A percentile compares a stretch with the other conserved stretches of the same genome.
These are phyloP conservation scores for Dalbergia cochinchinensis DNA, from an alignment of 306 rosid species.

Conservation along the genomic window DNA sequence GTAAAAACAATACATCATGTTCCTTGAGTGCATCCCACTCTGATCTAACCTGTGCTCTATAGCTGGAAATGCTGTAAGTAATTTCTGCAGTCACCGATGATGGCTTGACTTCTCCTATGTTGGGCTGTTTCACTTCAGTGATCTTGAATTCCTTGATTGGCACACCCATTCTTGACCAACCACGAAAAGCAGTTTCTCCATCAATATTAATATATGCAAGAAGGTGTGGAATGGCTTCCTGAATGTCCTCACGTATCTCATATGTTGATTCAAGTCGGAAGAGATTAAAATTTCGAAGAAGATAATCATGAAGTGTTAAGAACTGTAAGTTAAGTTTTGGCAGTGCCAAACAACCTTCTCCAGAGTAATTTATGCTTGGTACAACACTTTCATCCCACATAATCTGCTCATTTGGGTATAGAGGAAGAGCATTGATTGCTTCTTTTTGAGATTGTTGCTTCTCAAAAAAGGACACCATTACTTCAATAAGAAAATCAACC, in stretches of 20 bases:
- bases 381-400: constrained; percentile 99
- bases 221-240: constrained; percentile 97
- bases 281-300: constrained; percentile 91
- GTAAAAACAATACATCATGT: constrained; percentile 93
- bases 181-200: constrained; percentile 91
- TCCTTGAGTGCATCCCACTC: constrained; percentile 98
- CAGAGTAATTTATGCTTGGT: constrained; percentile 97
- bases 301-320: constrained; percentile 98
- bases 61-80: constrained; percentile 90
- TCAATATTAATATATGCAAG: constrained; percentile 87
- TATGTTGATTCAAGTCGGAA: constrained; percentile 98
- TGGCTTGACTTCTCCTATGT: constrained; percentile 98
- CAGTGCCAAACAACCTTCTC: constrained; percentile 99
- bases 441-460: constrained; percentile 97
- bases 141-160: constrained; percentile 88
- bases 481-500: constrained; percentile 93
- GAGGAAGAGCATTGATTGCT: constrained; percentile 98
- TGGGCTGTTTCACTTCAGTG: constrained; percentile 87
- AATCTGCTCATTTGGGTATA: constrained; percentile 93
- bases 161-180: constrained; percentile 99
- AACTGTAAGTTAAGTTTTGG: constrained; percentile 96
- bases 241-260: constrained; percentile 98
- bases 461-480: constrained; percentile 93
- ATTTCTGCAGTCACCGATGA: constrained; percentile 89
- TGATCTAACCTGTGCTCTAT: constrained; percentile 87